Evolutionary conservation across 805 yeast genomes (phyloP).

Genomic region (Nakazawaea holstii): DNA sequence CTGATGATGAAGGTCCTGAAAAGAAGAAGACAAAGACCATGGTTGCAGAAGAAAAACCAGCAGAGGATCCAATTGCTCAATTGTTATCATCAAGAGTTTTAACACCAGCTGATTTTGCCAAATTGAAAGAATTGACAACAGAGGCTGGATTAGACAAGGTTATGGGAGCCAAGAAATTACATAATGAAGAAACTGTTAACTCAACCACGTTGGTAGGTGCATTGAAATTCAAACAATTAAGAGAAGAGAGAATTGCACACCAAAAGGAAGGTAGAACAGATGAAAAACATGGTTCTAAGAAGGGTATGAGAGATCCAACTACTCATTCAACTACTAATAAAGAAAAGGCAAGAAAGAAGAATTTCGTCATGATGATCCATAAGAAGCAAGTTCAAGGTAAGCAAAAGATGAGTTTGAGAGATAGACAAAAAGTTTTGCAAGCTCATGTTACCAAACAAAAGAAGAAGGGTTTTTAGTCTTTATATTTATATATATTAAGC

Average conservation of each 20-base stretch:
- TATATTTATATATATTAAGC: conserved; percentile 2
- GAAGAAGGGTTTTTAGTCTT: conserved; percentile 63
- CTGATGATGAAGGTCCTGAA: conserved; percentile 32
- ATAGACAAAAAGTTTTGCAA: conserved; percentile 77
- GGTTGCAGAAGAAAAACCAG: conserved; percentile 16
- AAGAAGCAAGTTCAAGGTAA: conserved; percentile 93
- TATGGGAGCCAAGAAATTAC: conserved; percentile 33
- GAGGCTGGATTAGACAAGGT: conserved; percentile 83
- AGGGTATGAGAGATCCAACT: conserved; percentile 68
- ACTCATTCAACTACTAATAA: conserved; percentile 89
- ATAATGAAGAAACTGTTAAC: conserved; percentile 83
- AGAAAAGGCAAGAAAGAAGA: conserved; percentile 97
- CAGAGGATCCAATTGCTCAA: conserved; percentile 43
- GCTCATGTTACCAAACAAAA: conserved; percentile 90
- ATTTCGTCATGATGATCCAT: conserved; percentile 97
- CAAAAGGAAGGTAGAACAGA: conserved; percentile 91
- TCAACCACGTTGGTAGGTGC: conserved; percentile 73
- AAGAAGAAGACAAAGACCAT: conserved; percentile 20
- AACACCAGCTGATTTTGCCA: conserved; percentile 98
- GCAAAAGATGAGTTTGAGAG: conserved; percentile 82
- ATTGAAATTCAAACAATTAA: conserved; percentile 72
- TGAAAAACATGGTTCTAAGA: conserved; percentile 83
- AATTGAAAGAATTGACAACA: conserved; percentile 78
- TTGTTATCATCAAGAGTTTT: conserved; percentile 71
- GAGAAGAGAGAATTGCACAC: conserved; percentile 86